Evolutionary conservation across 306 rosid genomes (phyloP).

Genomic region (Prinsepia uniflora): DNA sequence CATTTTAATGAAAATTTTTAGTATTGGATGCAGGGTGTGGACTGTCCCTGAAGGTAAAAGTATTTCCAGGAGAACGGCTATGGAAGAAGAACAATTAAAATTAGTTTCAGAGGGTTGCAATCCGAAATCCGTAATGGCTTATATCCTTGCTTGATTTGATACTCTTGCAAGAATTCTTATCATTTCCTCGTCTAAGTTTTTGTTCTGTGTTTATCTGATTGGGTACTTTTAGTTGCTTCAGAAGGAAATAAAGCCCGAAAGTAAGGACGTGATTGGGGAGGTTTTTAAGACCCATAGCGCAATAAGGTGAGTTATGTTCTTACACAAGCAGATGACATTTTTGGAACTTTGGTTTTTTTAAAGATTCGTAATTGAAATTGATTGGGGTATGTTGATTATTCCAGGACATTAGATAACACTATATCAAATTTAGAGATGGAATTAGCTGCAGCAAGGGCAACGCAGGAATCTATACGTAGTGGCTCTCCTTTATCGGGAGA

Average conservation of each 20-base stretch:
- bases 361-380: not conserved
- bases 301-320: constrained; percentile 54
- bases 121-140: constrained; percentile 57
- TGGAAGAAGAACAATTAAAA: constrained; percentile 57
- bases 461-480: constrained; percentile 64
- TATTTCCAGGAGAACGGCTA: constrained; percentile 47
- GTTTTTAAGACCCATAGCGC: constrained; percentile 71
- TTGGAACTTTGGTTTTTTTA: constrained; percentile 3
- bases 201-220: constrained; percentile 23
- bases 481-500: constrained; percentile 69
- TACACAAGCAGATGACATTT: constrained; percentile 8
- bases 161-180: not conserved
- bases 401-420: constrained; percentile 79
- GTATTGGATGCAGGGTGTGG: constrained; percentile 65
- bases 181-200: constrained; percentile 16
- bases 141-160: not conserved
- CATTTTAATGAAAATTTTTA: constrained; percentile 23
- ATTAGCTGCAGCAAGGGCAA: constrained; percentile 83
- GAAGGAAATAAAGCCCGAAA: constrained; percentile 61
- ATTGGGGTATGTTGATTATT: constrained; percentile 11
- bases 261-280: constrained; percentile 48
- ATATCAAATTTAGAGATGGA: constrained; percentile 96
- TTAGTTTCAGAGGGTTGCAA: constrained; percentile 76
- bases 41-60: constrained; percentile 64
- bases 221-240: constrained; percentile 56